Conservation (phyloP, 164 flowering plant genomes). For the Stephania japonica region DNA sequence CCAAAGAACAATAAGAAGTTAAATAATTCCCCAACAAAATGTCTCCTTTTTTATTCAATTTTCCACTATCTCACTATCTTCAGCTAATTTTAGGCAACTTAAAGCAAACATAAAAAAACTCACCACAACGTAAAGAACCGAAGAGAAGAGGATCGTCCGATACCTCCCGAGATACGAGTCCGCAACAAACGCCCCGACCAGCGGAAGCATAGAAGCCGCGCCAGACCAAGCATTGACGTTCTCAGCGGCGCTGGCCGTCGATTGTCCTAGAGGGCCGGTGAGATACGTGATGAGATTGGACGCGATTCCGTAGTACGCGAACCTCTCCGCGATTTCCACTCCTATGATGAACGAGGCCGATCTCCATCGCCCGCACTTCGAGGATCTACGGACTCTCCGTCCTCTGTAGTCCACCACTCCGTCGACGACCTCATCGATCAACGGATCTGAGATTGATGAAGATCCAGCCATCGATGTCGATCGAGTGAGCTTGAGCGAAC, state of each 20-base stretch:
- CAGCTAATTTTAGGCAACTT: too few species aligned
- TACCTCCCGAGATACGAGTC: conserved; percentile 32
- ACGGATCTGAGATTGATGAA: not conserved
- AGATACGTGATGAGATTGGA: conserved; percentile 37
- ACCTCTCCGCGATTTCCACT: conserved; percentile 42
- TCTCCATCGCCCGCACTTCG: conserved; percentile 37
- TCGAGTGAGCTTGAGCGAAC: not conserved
- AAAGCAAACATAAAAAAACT: not conserved
- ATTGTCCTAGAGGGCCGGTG: conserved; percentile 29
- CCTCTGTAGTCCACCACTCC: conserved; percentile 35
- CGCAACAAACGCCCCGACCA: conserved; percentile 26
- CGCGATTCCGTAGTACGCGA: conserved; percentile 35
- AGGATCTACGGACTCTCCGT: conserved; percentile 16
- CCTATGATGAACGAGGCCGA: conserved; percentile 43
- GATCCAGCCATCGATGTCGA: not conserved
- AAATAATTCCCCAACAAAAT: too few species aligned
- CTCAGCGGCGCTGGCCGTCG: conserved; percentile 27
- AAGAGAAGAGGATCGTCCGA: conserved; percentile 24
- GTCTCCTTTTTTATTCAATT: too few species aligned
- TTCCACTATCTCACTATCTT: too few species aligned
- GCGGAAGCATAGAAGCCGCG: conserved; percentile 18
- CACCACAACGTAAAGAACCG: conserved; percentile 32
- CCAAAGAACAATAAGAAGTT: too few species aligned
- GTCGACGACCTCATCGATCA: conserved; percentile 9
- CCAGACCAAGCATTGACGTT: conserved; percentile 30